Percentiles rank a stretch among this genome's conserved stretches.
Conservation (phyloP, 495 filamentous ascomycete species). For the Penicillium psychrofluorescens region DNA sequence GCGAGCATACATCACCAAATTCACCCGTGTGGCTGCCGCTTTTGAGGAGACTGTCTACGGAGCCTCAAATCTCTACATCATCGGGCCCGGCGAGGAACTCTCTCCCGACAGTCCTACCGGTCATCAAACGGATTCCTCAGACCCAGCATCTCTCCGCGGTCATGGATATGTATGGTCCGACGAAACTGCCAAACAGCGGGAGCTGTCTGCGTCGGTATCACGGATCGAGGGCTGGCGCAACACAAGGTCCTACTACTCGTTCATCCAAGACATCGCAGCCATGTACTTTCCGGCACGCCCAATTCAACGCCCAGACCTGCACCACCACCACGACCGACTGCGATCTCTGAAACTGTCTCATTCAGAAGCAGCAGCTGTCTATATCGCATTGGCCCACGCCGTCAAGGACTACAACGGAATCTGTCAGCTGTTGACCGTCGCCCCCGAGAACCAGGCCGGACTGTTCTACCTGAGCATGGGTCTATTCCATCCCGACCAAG, state of each 20-base stretch:
- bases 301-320: constrained; percentile 75
- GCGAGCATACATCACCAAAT: constrained; percentile 82
- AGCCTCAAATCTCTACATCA: constrained; percentile 81
- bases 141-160: constrained; percentile 59
- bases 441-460: constrained; percentile 80
- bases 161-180: constrained; percentile 96
- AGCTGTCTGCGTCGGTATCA: constrained; percentile 81
- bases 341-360: constrained; percentile 67
- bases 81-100: constrained; percentile 48
- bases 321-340: constrained; percentile 87
- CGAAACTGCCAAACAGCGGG: constrained; percentile 68
- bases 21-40: constrained; percentile 83
- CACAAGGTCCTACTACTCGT: constrained; percentile 90
- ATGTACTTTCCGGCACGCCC: constrained; percentile 54
- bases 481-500: constrained; percentile 81
- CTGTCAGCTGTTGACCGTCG: constrained; percentile 76
- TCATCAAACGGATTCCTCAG: constrained; percentile 33
- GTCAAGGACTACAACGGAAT: constrained; percentile 82
- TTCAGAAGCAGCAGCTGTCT: constrained; percentile 67
- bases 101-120: constrained; percentile 42
- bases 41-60: constrained; percentile 96
- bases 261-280: constrained; percentile 69
- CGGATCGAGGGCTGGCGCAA: constrained; percentile 94
- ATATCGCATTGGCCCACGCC: constrained; percentile 66
- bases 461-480: constrained; percentile 89